Percentiles rank a stretch among this genome's conserved stretches.
Evolutionary conservation across 2,329 filamentous ascomycete species (phyloP).

Genomic region (Neopestalotiopsis rosae): DNA sequence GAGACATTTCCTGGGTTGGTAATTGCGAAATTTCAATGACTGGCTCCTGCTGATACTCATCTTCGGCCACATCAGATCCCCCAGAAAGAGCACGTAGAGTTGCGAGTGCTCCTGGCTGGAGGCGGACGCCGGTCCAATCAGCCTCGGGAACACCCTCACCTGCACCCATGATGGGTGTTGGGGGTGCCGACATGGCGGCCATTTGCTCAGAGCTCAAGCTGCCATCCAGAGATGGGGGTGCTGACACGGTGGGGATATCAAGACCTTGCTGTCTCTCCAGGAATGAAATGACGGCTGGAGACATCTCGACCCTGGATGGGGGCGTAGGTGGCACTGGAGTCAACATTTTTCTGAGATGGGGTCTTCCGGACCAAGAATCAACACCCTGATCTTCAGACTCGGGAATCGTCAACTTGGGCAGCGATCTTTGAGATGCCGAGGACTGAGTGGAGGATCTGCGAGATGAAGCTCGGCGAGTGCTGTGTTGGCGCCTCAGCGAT

Average conservation of each 20-base stretch:
- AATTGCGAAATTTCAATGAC: conserved; percentile 56
- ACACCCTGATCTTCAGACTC: conserved; percentile 37
- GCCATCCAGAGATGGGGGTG: conserved; percentile 87
- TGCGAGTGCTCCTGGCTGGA: conserved; percentile 81
- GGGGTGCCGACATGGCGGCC: conserved; percentile 80
- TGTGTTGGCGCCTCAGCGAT: conserved; percentile 41
- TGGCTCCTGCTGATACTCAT: conserved; percentile 65
- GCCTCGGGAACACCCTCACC: conserved; percentile 59
- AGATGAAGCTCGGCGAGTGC: conserved; percentile 39
- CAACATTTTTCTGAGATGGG: conserved; percentile 51
- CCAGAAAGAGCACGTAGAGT: conserved; percentile 77
- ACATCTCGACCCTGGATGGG: conserved; percentile 74
- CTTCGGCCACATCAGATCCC: conserved; percentile 57
- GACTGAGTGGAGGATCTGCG: conserved; percentile 47
- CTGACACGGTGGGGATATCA: conserved; percentile 75
- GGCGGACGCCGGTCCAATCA: conserved; percentile 74
- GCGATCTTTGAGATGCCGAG: conserved; percentile 41
- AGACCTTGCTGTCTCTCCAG: conserved; percentile 68
- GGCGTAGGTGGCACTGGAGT: conserved; percentile 69
- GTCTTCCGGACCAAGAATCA: conserved; percentile 52
- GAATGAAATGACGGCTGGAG: conserved; percentile 74
- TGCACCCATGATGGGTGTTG: conserved; percentile 75
- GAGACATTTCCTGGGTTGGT: conserved; percentile 57
- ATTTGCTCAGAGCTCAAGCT: conserved; percentile 89
- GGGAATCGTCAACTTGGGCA: conserved; percentile 61